Base-by-base conservation (phyloP, 75 land plant species). In the Isoetes taiwanensis region DNA sequence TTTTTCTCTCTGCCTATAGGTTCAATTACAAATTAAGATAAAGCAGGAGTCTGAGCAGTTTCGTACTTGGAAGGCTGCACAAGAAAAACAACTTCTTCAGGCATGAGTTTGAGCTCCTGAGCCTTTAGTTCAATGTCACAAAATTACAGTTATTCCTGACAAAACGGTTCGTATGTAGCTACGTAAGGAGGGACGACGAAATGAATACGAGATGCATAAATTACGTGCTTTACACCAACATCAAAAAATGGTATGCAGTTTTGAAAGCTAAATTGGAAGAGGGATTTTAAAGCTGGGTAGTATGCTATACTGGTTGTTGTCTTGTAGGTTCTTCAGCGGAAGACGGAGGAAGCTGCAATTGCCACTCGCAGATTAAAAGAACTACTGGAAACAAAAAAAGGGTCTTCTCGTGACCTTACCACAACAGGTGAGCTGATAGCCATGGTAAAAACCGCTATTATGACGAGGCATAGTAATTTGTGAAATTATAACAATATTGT, bases 331-430 rank as follows among this genome's bases (percentile, higher is more conserved):
- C 50, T 46, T 46, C 50, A 46, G 25, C 16, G 50, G 50, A 46
- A 46, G 50, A 46, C 50, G 19, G 50, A 46, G 50, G 50, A 46
- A 46, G 50, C 50, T 6, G 50, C 50, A 46, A 46, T 46, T 46
- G 50, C 50, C 23, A 46, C 50, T 6, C 50, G 50, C 8, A 19
- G 50, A 6, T n/a, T 46, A n/a, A 46, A 46, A 23, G 50, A 46
- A 23, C 25, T 46, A 6, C n/a, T 46, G 6, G 50, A 46, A 23
- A 19, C 50, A 6, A 19, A 23, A 19, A 46, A 46, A n/a, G n/a
- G n/a, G n/a, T n/a, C n/a, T n/a, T n/a, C n/a, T 46, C n/a, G n/a
- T n/a, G n/a, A n/a, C n/a, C n/a, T n/a, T n/a, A n/a, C n/a, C n/a
- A n/a, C n/a, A n/a, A n/a, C n/a, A n/a, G n/a, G n/a, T n/a, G n/a